A percentile compares a stretch with the other conserved stretches of the same genome.
Conservation (phyloP, 2,329 filamentous ascomycete species). For the Colletotrichum simmondsii region DNA sequence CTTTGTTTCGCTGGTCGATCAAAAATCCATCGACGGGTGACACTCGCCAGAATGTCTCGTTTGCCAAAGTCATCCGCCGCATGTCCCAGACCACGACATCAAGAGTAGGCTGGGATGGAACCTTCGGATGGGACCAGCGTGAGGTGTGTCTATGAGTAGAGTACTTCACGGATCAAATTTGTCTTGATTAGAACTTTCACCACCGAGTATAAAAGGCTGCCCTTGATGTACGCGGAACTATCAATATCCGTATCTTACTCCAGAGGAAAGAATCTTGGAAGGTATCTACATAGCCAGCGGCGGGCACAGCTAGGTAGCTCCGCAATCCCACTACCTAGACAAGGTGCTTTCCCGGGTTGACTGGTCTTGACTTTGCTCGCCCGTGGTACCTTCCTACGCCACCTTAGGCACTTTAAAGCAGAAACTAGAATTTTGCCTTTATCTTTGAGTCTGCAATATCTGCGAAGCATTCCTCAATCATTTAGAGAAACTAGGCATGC, state of each 20-base stretch:
- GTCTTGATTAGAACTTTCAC: too few relatives aligned
- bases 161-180: neutral
- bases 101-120: neutral
- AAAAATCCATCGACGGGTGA: neutral
- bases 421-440: neutral
- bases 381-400: neutral
- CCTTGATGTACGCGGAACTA: neutral
- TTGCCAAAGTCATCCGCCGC: neutral
- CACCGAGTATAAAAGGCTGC: too few relatives aligned
- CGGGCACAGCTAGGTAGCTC: constrained; percentile 1
- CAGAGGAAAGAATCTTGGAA: neutral
- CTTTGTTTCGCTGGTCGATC: neutral
- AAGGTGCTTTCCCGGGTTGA: neutral
- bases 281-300: neutral
- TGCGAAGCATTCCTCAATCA: too few relatives aligned
- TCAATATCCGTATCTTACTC: neutral
- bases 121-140: neutral
- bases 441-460: neutral
- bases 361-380: neutral
- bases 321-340: constrained; percentile 7
- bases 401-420: neutral
- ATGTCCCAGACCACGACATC: neutral
- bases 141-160: neutral
- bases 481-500: too few relatives aligned
- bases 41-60: neutral